Base-by-base conservation (phyloP, 73 alveolate genomes). In the Paramecium sexaurelia region DNA sequence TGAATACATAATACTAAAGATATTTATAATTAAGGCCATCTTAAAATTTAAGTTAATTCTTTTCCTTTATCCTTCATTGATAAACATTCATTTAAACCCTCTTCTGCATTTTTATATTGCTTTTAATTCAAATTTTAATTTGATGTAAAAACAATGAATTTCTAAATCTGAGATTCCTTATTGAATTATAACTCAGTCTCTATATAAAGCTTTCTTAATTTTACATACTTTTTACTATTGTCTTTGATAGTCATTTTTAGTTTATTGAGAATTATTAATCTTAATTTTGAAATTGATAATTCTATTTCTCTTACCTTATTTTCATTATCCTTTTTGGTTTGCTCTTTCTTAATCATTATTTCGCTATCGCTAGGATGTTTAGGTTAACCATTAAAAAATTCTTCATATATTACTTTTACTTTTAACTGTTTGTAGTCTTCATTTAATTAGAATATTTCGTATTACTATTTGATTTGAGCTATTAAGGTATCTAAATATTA, bases 401-500 rank as follows among this genome's bases (percentile, higher is more conserved):
- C 87, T 19, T 73, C 87, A 73, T 73, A 73, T 7, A 36, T 24
- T n/a, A 73, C n/a, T 11, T 39, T 73, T n/a, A 73, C 43, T 3
- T 13, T 33, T n/a, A 73, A 73, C 17, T 39, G 15, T 33, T 73
- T 6, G 19, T 36, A 73, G 19, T 73, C 87, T n/a, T 36, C 55
- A 73, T 73, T 73, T 20, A 33, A 15, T 36, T 36, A 73, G 8
- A 73, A 73, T n/a, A 73, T 36, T 27, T 73, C 87, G 15, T 4
- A 73, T 36, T 73, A 9, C 29, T 73, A 19, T 33, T 39, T 73
- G 13, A 73, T n/a, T 73, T 73, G 5, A 13, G 13, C 9, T 0
- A 73, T n/a, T 15, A 73, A 15, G 6, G 87, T 73, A 17, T 73
- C 87, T 36, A 73, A 33, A n/a, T 33, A 73, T 73, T 73, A 19